Evolutionary conservation across 164 flowering plant genomes (phyloP).

Genomic region (Platanus orientalis): DNA sequence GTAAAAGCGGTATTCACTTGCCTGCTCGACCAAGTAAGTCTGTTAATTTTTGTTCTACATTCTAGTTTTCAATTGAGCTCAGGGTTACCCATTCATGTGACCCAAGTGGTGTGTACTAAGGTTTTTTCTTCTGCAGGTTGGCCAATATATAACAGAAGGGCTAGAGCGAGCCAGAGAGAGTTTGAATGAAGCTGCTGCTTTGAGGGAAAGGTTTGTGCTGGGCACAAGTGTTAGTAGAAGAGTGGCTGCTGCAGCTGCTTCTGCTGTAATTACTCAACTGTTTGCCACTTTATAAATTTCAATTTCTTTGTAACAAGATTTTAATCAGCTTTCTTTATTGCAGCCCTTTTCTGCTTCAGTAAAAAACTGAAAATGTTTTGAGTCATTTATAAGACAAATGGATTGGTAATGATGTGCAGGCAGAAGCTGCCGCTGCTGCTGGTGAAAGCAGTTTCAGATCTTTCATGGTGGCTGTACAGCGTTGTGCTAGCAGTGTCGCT

Average conservation of each 20-base stretch:
- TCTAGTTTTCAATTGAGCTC: not conserved
- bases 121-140: slow-evolving; percentile 48
- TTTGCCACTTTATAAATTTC: not conserved
- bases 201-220: slow-evolving; percentile 90
- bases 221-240: slow-evolving; percentile 84
- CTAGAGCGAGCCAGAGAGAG: slow-evolving; percentile 93
- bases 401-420: slow-evolving; percentile 44
- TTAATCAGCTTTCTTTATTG: too few relatives aligned
- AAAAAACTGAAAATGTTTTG: not conserved
- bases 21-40: slow-evolving; percentile 90
- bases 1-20: slow-evolving; percentile 83
- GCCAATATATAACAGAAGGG: slow-evolving; percentile 87
- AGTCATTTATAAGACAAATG: slow-evolving; percentile 3
- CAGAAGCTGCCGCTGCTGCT: slow-evolving; percentile 99
- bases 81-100: not conserved
- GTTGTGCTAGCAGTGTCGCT: slow-evolving; percentile 95
- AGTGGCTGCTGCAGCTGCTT: slow-evolving; percentile 98
- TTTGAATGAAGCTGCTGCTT: slow-evolving; percentile 88
- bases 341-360: not conserved
- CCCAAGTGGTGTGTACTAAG: slow-evolving; percentile 2
- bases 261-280: slow-evolving; percentile 67
- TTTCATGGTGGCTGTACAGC: slow-evolving; percentile 98
- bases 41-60: not conserved
- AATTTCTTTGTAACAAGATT: not conserved
- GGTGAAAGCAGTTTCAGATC: slow-evolving; percentile 99